phyloP scores from a whole-genome alignment of 2,329 filamentous ascomycete species.

The Elsinoe arachidis region DNA sequence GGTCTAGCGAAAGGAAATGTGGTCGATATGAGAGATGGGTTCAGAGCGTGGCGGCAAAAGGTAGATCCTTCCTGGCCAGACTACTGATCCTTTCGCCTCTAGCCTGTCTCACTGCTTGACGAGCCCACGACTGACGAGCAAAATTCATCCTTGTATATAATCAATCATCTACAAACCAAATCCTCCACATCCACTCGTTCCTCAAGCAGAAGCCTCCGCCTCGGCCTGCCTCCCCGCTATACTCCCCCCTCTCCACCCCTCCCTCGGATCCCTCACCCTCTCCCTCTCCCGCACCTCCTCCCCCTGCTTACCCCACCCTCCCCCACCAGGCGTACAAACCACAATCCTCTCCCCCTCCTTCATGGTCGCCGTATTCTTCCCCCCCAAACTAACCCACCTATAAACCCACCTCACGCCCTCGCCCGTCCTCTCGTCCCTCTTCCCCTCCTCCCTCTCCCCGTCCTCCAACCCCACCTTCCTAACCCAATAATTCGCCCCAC shows the following conservation, averaged over 20 bases:
- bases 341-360: slow-evolving; percentile 69
- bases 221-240: slow-evolving; percentile 47
- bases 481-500: slow-evolving; percentile 83
- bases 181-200: not conserved
- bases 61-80: slow-evolving; percentile 55
- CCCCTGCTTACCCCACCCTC: slow-evolving; percentile 61
- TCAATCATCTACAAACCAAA: not conserved
- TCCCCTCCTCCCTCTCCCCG: slow-evolving; percentile 19
- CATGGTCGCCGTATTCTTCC: slow-evolving; percentile 74
- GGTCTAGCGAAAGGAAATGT: slow-evolving; percentile 52
- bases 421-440: slow-evolving; percentile 15
- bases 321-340: slow-evolving; percentile 68
- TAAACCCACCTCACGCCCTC: slow-evolving; percentile 28
- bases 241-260: slow-evolving; percentile 53
- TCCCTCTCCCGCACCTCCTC: slow-evolving; percentile 38
- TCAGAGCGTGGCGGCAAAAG: slow-evolving; percentile 61
- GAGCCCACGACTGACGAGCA: not conserved
- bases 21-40: slow-evolving; percentile 62
- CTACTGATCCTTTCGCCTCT: slow-evolving; percentile 34
- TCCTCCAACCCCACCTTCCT: slow-evolving; percentile 48
- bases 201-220: slow-evolving; percentile 36
- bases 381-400: slow-evolving; percentile 62
- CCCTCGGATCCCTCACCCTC: slow-evolving; percentile 46
- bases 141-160: slow-evolving; percentile 7
- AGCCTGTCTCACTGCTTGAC: not conserved